Evolutionary conservation across 495 filamentous ascomycete genomes (phyloP).

Genomic region (Penicillium mononematosum): DNA sequence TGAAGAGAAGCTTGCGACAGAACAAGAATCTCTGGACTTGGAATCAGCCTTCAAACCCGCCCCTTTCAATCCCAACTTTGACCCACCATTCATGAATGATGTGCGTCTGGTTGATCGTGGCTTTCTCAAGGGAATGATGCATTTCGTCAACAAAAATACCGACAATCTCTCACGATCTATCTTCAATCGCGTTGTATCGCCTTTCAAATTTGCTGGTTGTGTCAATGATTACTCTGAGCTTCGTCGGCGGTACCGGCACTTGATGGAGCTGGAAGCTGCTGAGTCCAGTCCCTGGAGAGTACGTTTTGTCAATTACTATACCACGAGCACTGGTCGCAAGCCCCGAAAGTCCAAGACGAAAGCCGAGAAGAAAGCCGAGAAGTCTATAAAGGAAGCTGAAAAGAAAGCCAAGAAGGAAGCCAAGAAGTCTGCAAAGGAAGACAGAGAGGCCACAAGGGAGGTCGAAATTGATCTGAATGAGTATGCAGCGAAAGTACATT

Average conservation of each 20-base stretch:
- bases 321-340: constrained; percentile 65
- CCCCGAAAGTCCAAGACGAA: constrained; percentile 19
- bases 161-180: constrained; percentile 67
- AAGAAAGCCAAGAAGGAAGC: constrained; percentile 6
- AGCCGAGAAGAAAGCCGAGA: constrained; percentile 4
- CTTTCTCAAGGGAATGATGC: constrained; percentile 62
- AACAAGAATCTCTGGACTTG: constrained; percentile 26
- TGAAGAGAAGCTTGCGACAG: constrained; percentile 30
- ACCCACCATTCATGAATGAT: constrained; percentile 74
- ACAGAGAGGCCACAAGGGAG: constrained; percentile 1
- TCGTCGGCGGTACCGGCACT: constrained; percentile 61
- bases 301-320: constrained; percentile 89
- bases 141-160: constrained; percentile 80
- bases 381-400: not conserved
- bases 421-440: constrained; percentile 3
- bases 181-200: constrained; percentile 70
- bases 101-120: constrained; percentile 60
- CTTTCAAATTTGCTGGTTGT: constrained; percentile 77
- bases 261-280: constrained; percentile 66
- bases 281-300: constrained; percentile 47
- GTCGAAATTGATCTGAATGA: not conserved
- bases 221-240: constrained; percentile 74
- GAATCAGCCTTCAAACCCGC: constrained; percentile 18
- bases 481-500: not conserved
- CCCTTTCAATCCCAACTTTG: constrained; percentile 52